Evolutionary conservation across 495 filamentous ascomycete species (phyloP).

Genomic region (Penicillium dipodomyicola): DNA sequence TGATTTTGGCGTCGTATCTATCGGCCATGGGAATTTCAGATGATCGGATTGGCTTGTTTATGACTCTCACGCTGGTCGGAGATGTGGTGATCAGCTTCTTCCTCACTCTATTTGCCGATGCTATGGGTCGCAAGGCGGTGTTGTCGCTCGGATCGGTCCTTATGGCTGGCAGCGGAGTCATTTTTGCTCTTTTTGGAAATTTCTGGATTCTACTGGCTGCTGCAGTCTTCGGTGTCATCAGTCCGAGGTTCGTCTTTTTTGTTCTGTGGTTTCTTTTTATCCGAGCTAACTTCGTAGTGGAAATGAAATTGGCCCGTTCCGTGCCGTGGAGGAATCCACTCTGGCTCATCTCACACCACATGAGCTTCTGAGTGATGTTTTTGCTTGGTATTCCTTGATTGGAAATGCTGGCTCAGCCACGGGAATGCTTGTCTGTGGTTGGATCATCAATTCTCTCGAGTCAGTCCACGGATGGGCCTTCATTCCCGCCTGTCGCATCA

Average conservation of each 20-base stretch:
- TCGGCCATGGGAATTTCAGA: conserved; percentile 63
- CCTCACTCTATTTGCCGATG: conserved; percentile 73
- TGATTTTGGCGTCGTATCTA: conserved; percentile 73
- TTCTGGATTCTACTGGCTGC: conserved; percentile 74
- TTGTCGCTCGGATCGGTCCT: conserved; percentile 64
- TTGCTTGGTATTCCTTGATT: conserved; percentile 77
- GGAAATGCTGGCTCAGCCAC: conserved; percentile 62
- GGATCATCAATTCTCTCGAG: conserved; percentile 56
- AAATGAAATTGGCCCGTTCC: conserved; percentile 78
- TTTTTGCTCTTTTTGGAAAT: conserved; percentile 66
- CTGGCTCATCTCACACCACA: conserved; percentile 68
- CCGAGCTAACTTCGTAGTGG: conserved; percentile 49
- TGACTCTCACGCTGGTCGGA: conserved; percentile 79
- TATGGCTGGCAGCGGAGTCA: conserved; percentile 65
- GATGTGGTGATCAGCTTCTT: conserved; percentile 75
- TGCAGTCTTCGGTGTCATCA: conserved; percentile 78
- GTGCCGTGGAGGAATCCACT: conserved; percentile 81
- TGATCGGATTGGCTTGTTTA: conserved; percentile 78
- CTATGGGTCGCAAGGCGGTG: conserved; percentile 66
- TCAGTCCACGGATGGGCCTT: conserved; percentile 50
- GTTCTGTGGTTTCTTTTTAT: conserved; percentile 9
- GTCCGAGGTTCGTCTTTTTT: conserved; percentile 53
- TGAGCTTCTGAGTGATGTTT: conserved; percentile 64
- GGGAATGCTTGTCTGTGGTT: conserved; percentile 65
- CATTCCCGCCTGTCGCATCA: conserved; percentile 59